Evolutionary conservation across 2,329 filamentous ascomycete genomes (phyloP), one percentile per base, ranked within the genome.

Genomic region (Phaeomoniella chlamydospora): DNA sequence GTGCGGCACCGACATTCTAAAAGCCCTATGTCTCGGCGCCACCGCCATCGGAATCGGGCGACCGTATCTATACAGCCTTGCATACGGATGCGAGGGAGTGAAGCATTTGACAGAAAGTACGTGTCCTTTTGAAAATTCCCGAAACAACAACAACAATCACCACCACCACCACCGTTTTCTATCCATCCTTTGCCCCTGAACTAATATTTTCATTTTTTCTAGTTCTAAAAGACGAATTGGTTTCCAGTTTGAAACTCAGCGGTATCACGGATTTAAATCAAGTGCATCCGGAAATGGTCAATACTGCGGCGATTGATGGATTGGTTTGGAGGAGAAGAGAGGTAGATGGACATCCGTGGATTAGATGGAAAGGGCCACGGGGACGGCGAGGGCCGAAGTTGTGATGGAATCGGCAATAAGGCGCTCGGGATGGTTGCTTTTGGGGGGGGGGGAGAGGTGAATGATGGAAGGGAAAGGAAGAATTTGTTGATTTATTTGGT

Each of bases 11-110:
- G 69, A 73, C 41, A 63, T 73, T 3, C 56, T 73, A 15, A 72
- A 72, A 43, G 67, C 67, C 1, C 49, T 72, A 9, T 64, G 64
- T 15, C 52, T 72, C 0, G 69, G 68, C 0, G 68, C 67, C 2
- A 69, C 62, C 0, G 67, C 67, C 4, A 68, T 72, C 3, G 67
- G 68, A 0, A 59, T 72, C 36, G 69, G 68, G 0, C 51, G 68
- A 11, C 67, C 66, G 11, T 66, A 65, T 41, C 48, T 72, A 5
- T 72, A 68, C 42, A 62, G 65, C 1, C 50, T 68, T 14, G 62
- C 64, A 5, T 71, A 72, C 41, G 68, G 68, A 4, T 64, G 69
- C 43, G 64, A 64, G 36, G 68, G 68, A 2, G 63, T 68, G 14
- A 64, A 68, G 43, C 64, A 70, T 51, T 53, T 68, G 36, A 62